Conservation (phyloP, 2,329 filamentous ascomycete genomes). For the Colletotrichum navitas region DNA sequence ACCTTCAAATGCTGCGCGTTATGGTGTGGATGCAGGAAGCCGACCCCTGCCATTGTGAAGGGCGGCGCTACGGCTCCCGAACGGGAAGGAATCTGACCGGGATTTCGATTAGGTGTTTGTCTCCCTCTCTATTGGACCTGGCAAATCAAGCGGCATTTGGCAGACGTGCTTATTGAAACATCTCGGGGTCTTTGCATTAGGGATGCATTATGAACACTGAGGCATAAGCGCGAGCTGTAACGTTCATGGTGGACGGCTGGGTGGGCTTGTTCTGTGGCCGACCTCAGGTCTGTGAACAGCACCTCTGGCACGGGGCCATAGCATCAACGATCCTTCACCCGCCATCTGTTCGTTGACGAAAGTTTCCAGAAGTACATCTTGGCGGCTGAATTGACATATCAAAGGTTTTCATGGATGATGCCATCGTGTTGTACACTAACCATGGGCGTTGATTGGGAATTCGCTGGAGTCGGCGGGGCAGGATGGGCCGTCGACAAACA, state of each 20-base stretch:
- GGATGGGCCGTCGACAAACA: conserved; percentile 18
- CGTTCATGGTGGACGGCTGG: not conserved
- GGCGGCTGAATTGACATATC: not conserved
- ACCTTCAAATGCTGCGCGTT: conserved; percentile 1
- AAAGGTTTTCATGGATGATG: not conserved
- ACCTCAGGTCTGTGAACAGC: conserved; percentile 17
- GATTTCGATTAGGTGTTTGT: not conserved
- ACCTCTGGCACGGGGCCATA: conserved; percentile 7
- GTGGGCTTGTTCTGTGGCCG: not conserved
- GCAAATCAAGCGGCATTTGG: conserved; percentile 22
- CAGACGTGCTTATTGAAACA: conserved; percentile 15
- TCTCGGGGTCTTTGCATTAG: conserved; percentile 12
- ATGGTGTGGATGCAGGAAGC: conserved; percentile 30
- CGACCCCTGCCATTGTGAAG: conserved; percentile 15
- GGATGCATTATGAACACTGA: not conserved
- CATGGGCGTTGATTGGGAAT: conserved; percentile 17
- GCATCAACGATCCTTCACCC: not conserved
- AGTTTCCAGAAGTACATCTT: conserved; percentile 9
- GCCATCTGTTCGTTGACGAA: not conserved
- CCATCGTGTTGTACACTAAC: not conserved
- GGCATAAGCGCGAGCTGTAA: not conserved
- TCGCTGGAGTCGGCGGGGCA: not conserved
- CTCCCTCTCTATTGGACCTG: not conserved
- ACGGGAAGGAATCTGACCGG: conserved; percentile 4
- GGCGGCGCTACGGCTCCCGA: conserved; percentile 25